Percentiles rank a stretch among this genome's conserved stretches.
phyloP scores from a whole-genome alignment of 2,329 filamentous ascomycete species.

The Tolypocladium pustulatum region DNA sequence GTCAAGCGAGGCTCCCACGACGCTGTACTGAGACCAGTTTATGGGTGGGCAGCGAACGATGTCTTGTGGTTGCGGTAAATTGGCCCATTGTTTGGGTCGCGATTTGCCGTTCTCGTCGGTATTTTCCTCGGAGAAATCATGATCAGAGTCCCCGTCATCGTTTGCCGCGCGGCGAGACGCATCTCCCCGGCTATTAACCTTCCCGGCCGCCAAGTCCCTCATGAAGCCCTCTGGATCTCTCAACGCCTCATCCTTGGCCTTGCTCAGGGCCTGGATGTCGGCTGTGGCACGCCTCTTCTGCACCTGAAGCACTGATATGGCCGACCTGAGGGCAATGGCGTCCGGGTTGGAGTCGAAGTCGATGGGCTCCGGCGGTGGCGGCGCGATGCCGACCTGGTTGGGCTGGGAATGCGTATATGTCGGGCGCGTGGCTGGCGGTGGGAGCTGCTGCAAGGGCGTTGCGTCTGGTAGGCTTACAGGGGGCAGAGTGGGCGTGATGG shows the following conservation, averaged over 20 bases:
- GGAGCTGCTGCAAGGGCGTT: conserved; percentile 4
- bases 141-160: conserved; percentile 8
- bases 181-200: conserved; percentile 29
- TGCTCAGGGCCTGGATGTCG: conserved; percentile 62
- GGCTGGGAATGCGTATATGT: conserved; percentile 35
- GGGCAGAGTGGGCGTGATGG: conserved; percentile 40
- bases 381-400: conserved; percentile 27
- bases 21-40: conserved; percentile 89
- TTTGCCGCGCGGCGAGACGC: conserved; percentile 1
- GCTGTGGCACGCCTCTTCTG: conserved; percentile 68
- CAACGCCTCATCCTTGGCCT: conserved; percentile 60
- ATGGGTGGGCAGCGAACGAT: conserved; percentile 79
- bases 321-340: conserved; percentile 74
- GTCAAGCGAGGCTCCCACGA: conserved; percentile 72
- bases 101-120: conserved; percentile 19
- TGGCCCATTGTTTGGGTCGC: conserved; percentile 38
- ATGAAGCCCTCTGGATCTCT: conserved; percentile 63
- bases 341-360: conserved; percentile 64
- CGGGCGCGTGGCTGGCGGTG: conserved; percentile 13
- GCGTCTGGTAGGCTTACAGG: conserved; percentile 20
- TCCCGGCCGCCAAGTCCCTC: conserved; percentile 54
- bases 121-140: conserved; percentile 16
- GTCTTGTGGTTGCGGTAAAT: conserved; percentile 68
- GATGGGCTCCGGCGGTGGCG: conserved; percentile 41
- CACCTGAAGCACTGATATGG: conserved; percentile 77